Conservation (phyloP, 352 stramenopile species). For the Phytophthora sansomeana region DNA sequence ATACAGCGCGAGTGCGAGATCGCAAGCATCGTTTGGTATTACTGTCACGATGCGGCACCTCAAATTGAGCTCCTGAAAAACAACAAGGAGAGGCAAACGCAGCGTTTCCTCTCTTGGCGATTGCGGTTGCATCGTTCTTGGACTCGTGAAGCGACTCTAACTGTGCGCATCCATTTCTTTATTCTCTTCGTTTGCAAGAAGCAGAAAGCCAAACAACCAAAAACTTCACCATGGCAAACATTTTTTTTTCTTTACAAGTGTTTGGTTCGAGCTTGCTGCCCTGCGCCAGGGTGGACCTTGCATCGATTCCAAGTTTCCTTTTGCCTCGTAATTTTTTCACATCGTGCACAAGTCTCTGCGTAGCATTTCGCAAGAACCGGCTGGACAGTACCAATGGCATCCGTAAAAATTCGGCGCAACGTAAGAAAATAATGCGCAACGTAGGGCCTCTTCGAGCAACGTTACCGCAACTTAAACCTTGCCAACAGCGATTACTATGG, state of each 20-base stretch:
- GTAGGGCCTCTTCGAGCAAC: conserved; percentile 2
- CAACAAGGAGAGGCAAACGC: too few relatives aligned
- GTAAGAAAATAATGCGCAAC: not conserved
- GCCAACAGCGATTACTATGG: conserved; percentile 4
- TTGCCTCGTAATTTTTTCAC: too few relatives aligned
- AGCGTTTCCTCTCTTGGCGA: not conserved
- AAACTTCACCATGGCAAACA: too few relatives aligned
- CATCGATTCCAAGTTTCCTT: not conserved
- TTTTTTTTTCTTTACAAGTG: too few relatives aligned
- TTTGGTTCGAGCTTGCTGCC: too few relatives aligned
- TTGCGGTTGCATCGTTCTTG: not conserved
- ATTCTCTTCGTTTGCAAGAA: too few relatives aligned
- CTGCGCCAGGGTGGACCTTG: not conserved
- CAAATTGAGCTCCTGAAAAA: too few relatives aligned
- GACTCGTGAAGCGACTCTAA: not conserved
- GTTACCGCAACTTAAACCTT: not conserved
- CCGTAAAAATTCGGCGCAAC: not conserved
- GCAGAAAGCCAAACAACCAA: too few relatives aligned
- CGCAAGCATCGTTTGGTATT: not conserved
- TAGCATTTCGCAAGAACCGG: conserved; percentile 25
- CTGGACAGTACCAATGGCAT: not conserved
- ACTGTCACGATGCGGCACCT: too few relatives aligned
- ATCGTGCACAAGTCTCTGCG: too few relatives aligned
- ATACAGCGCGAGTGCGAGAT: not conserved
- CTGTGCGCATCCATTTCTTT: not conserved